Base-by-base conservation (phyloP, 2,329 filamentous ascomycete genomes). In the Ophiocordyceps sinensis region DNA sequence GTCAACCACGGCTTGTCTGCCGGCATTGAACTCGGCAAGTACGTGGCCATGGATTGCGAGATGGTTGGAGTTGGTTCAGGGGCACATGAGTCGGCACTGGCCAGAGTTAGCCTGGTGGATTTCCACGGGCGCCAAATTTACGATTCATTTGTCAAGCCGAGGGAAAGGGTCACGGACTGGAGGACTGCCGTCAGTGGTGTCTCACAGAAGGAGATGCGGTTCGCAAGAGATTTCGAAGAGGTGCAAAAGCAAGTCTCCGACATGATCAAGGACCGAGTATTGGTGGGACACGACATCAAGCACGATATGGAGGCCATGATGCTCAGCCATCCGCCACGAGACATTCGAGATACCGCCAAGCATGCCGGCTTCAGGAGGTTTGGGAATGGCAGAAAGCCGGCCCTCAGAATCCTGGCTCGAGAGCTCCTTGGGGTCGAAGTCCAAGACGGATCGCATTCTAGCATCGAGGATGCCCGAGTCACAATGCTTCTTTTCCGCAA, bases 111-210 rank as follows among this genome's bases (percentile, higher is more conserved):
- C 55, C 67, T 94, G 14, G 88, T 95, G 50, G 94, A 96, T 60
- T 98, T 88, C 60, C 86, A 95, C 57, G 88, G 88, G 15, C 75
- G 82, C 26, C 86, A 94, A 59, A 67, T 98, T 37, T 95, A 96
- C 70, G 91, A 98, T 65, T 89, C 85, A 12, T 96, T 83, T 55
- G 91, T 96, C 10, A 74, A 75, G 41, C 83, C 85, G 1, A 77
- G 77, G 44, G 79, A 87, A 53, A 68, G 66, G 42, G 85, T 98
- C 2, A 87, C 83, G 13, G 85, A 98, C 61, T 98, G 88, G 82
- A 77, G 91, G 46, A 96, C 88, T 3, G 67, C 73, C 45, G 80
- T 95, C 34, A 93, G 83, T 46, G 91, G 91, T 7, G 82, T 98
- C 45, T 74, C 76, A 39, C 72, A 82, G 1, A 75, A 75, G 44